Percentiles rank a stretch among this genome's conserved stretches.
Conservation (phyloP, 73 alveolate species). For the Blepharisma stoltei region DNA sequence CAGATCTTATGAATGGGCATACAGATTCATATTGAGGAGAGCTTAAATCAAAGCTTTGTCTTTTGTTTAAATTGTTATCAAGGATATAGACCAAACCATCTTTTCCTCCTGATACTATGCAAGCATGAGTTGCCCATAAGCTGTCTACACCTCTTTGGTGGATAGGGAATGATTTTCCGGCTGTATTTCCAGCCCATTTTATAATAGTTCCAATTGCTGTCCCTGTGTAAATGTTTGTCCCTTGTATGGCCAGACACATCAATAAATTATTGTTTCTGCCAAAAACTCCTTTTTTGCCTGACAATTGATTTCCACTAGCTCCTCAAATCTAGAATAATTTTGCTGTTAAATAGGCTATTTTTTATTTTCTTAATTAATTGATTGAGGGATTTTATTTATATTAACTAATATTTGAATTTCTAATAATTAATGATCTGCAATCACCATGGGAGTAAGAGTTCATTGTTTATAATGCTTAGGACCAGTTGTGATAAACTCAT, state of each 20-base stretch:
- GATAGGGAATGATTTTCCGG: slow-evolving; percentile 43
- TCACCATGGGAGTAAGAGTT: too few relatives aligned
- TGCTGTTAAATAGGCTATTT: too few relatives aligned
- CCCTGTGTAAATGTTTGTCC: slow-evolving; percentile 72
- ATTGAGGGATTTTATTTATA: too few relatives aligned
- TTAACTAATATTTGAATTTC: too few relatives aligned
- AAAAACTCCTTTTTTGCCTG: slow-evolving; percentile 67
- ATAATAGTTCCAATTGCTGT: slow-evolving; percentile 68
- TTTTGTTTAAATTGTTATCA: slow-evolving; percentile 49
- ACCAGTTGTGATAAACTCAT: slow-evolving; percentile 89
- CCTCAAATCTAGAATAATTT: too few relatives aligned
- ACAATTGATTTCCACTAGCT: slow-evolving; percentile 57
- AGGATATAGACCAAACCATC: slow-evolving; percentile 70
- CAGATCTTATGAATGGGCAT: slow-evolving; percentile 74
- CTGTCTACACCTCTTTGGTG: slow-evolving; percentile 81
- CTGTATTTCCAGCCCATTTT: slow-evolving; percentile 61
- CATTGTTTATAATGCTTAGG: slow-evolving; percentile 86
- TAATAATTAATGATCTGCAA: too few relatives aligned
- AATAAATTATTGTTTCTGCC: slow-evolving; percentile 64
- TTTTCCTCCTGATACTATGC: slow-evolving; percentile 93
- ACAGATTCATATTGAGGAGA: slow-evolving; percentile 40
- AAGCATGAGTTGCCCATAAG: slow-evolving; percentile 55
- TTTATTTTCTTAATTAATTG: too few relatives aligned
- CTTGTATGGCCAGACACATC: slow-evolving; percentile 58
- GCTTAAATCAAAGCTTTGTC: slow-evolving; percentile 49